phyloP scores from a whole-genome alignment of 495 filamentous ascomycete genomes.

The Durotheca rogersii region DNA sequence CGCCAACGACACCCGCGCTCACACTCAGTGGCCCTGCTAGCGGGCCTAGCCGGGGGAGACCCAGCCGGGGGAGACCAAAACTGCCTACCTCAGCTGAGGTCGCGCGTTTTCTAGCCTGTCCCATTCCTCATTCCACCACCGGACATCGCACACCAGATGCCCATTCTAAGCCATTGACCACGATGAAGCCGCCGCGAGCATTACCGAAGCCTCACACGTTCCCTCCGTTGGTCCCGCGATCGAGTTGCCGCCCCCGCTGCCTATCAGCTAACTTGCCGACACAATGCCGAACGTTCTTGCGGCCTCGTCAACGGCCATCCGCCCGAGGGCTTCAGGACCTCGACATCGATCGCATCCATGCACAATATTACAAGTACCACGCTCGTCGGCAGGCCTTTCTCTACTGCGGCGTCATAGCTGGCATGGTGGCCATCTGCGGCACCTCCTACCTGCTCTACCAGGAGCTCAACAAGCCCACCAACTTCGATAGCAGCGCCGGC shows the following conservation, averaged over 20 bases:
- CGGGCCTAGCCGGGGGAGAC: too few species aligned
- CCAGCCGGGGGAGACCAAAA: too few species aligned
- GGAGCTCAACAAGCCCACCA: conserved; percentile 36
- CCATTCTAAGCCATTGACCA: conserved; percentile 5
- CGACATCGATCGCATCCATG: conserved; percentile 46
- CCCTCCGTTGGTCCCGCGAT: conserved; percentile 4
- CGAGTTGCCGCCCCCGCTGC: neutral
- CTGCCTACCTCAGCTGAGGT: too few species aligned
- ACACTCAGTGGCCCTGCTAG: too few species aligned
- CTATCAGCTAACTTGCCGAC: conserved; percentile 5
- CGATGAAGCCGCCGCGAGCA: conserved; percentile 31
- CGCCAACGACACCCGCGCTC: too few species aligned
- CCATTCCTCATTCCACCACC: too few species aligned
- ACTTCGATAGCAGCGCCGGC: conserved; percentile 49
- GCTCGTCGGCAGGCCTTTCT: conserved; percentile 50
- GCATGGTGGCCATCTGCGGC: conserved; percentile 52
- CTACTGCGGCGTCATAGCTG: conserved; percentile 46
- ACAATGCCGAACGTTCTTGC: conserved; percentile 43
- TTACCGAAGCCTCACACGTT: conserved; percentile 13
- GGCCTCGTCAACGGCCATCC: conserved; percentile 18
- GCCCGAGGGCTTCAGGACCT: conserved; percentile 45
- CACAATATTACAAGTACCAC: conserved; percentile 44
- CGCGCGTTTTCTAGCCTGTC: too few species aligned
- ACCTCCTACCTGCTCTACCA: conserved; percentile 44
- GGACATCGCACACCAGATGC: neutral